Evolutionary conservation across 2,329 filamentous ascomycete genomes (phyloP).

Genomic region (Peltaster fructicola): DNA sequence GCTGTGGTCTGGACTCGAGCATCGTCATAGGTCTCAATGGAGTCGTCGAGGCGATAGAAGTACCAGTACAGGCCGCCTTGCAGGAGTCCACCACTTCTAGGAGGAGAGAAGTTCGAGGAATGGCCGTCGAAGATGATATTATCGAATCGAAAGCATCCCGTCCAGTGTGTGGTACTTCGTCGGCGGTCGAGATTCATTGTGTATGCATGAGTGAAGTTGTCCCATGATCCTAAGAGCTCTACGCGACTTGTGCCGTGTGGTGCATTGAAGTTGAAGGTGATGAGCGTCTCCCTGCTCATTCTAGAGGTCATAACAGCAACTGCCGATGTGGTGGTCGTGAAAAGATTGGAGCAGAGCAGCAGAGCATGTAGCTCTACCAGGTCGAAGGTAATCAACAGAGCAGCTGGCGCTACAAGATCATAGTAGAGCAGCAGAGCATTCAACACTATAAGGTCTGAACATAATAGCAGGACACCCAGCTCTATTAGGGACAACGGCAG

Average conservation of each 20-base stretch:
- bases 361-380: too few relatives aligned
- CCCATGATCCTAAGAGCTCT: conserved; percentile 80
- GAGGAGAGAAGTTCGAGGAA: conserved; percentile 30
- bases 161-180: conserved; percentile 61
- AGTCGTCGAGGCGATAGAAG: conserved; percentile 78
- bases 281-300: conserved; percentile 18
- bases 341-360: too few relatives aligned
- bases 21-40: conserved; percentile 58
- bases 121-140: conserved; percentile 72
- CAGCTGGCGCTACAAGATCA: too few relatives aligned
- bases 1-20: conserved; percentile 54
- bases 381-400: too few relatives aligned
- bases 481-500: too few relatives aligned
- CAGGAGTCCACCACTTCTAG: conserved; percentile 62
- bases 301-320: too few relatives aligned
- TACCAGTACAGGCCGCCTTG: conserved; percentile 95
- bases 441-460: too few relatives aligned
- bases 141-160: conserved; percentile 71
- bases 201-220: conserved; percentile 72
- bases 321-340: too few relatives aligned
- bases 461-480: too few relatives aligned
- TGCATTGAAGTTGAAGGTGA: conserved; percentile 21
- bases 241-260: conserved; percentile 46
- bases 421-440: too few relatives aligned
- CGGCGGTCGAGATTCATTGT: conserved; percentile 64